Evolutionary conservation across 495 filamentous ascomycete genomes (phyloP), one percentile per base, ranked within the genome.

Genomic region (Aspergillus taichungensis): DNA sequence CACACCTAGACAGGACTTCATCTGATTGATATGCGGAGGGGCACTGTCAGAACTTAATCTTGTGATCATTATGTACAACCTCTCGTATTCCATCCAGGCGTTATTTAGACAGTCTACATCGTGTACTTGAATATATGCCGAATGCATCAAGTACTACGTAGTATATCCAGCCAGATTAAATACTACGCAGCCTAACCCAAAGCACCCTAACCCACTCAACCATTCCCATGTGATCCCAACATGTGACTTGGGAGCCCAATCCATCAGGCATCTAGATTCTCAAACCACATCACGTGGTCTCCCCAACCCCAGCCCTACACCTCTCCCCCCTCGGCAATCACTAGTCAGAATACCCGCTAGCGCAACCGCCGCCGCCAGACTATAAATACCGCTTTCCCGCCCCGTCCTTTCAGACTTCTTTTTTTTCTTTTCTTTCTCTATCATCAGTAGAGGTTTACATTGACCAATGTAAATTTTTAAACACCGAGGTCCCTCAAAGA

Each of bases 401-500:
- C 49, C 32, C 30, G 34, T 8, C 28, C 40, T 55, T 50, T 39
- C 37, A 4, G 32, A 8, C 38, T 32, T 29, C 13, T 41, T 59
- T 52, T 48, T 63, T 68, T 59, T 58, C 52, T 59, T 54, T 64
- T 59, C 47, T 56, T 64, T 68, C 59, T 55, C 37, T 55, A 72
- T 72, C 69, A 72, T 72, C 69, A 72, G 69, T 72, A 72, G 68
- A 56, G 68, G 68, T 72, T 72, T 72, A 72, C 68, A 61, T 65
- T 51, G 40, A 64, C 52, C 54, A 50, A 60, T 67, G 57, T 68
- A 67, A 69, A 67, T 56, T 57, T 54, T 50, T 47, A 49, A 49
- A 61, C 50, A 24, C 55, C 61, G 61, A 64, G 69, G 67, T 72
- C 66, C 64, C 59, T 59, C 47, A 64, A 38, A 40, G 47, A 59